A percentile compares a stretch with the other conserved stretches of the same genome.
phyloP scores from a whole-genome alignment of 108 stramenopile species.

The Fistulifera solaris region DNA sequence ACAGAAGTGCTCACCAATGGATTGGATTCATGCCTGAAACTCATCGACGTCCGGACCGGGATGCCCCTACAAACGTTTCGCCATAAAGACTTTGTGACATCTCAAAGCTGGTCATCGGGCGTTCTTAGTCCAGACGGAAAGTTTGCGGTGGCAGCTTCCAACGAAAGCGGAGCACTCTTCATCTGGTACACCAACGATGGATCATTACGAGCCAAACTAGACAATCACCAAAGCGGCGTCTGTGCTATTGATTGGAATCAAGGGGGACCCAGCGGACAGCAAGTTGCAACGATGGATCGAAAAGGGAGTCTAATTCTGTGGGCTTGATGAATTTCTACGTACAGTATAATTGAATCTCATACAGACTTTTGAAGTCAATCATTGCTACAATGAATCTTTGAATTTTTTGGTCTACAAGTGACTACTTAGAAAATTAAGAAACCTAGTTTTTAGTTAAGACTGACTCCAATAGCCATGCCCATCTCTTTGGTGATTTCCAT shows the following conservation, averaged over 20 bases:
- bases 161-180: conserved; percentile 53
- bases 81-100: conserved; percentile 36
- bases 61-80: conserved; percentile 36
- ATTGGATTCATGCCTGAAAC: conserved; percentile 56
- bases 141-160: conserved; percentile 53
- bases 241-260: conserved; percentile 66
- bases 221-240: conserved; percentile 41
- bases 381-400: too few species aligned
- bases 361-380: too few species aligned
- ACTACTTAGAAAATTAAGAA: too few species aligned
- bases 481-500: conserved; percentile 92
- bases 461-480: conserved; percentile 83
- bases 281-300: conserved; percentile 72
- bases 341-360: too few species aligned
- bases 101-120: conserved; percentile 25
- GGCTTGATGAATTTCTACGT: conserved; percentile 27
- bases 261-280: conserved; percentile 59
- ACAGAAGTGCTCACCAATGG: conserved; percentile 66
- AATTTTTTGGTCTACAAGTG: too few species aligned
- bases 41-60: conserved; percentile 53
- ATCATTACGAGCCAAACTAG: conserved; percentile 28
- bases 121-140: conserved; percentile 54
- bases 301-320: conserved; percentile 64
- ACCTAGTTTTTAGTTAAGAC: conserved; percentile 16
- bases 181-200: conserved; percentile 53